These are phyloP conservation scores for Neofusicoccum ribis DNA, from an alignment of 2,329 filamentous ascomycete species.

Conservation along the genomic window DNA sequence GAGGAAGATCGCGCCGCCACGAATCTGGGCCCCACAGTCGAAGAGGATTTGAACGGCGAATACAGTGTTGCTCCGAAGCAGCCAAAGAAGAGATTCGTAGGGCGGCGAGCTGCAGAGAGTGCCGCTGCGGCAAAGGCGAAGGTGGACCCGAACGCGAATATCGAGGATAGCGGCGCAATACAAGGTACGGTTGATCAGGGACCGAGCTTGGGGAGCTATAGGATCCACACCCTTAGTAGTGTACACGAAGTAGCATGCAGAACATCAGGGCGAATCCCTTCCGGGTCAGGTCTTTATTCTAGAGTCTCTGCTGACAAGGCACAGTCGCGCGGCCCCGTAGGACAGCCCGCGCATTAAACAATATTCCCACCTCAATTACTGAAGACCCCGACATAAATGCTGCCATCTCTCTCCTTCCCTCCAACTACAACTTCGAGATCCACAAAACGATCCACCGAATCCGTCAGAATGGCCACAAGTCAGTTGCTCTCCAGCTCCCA, in stretches of 20 bases:
- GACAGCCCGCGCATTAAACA: conserved; percentile 79
- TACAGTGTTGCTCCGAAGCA: conserved; percentile 58
- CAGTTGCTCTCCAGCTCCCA: conserved; percentile 93
- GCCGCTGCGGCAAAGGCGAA: conserved; percentile 45
- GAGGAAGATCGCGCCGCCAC: conserved; percentile 72
- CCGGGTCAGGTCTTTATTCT: background rate
- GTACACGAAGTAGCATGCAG: background rate
- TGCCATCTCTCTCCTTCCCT: conserved; percentile 80
- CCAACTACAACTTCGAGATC: conserved; percentile 98
- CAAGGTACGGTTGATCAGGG: conserved; percentile 54
- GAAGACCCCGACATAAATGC: conserved; percentile 82
- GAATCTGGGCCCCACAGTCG: conserved; percentile 66
- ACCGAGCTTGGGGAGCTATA: background rate
- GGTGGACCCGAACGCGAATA: conserved; percentile 43
- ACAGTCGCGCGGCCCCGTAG: conserved; percentile 71
- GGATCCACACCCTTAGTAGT: too few species aligned
- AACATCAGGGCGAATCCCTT: background rate
- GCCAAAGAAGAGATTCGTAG: conserved; percentile 91
- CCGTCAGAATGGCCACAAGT: conserved; percentile 73
- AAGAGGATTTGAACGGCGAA: conserved; percentile 61
- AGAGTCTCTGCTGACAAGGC: conserved; percentile 21
- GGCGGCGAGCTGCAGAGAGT: conserved; percentile 69
- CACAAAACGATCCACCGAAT: conserved; percentile 97
- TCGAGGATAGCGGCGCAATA: conserved; percentile 65
- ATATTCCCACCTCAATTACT: conserved; percentile 83